Percentiles rank a stretch among this genome's conserved stretches.
These are phyloP conservation scores for Tirmania nivea DNA, from an alignment of 495 filamentous ascomycete genomes.

Conservation along the genomic window DNA sequence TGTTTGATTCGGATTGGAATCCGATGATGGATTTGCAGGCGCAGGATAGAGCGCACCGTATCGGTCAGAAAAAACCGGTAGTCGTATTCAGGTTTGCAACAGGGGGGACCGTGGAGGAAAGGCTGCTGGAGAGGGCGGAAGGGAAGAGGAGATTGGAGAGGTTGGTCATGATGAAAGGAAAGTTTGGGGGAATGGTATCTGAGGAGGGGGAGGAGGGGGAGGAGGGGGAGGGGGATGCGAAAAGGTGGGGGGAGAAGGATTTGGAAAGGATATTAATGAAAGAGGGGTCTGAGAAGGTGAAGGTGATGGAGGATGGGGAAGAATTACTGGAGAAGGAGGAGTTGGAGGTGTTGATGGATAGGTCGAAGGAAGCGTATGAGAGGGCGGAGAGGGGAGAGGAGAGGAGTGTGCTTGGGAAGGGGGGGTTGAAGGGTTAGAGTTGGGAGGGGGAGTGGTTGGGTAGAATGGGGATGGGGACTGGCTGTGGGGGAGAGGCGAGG, in stretches of 20 bases:
- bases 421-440: conserved; percentile 35
- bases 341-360: conserved; percentile 56
- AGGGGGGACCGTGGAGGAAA: conserved; percentile 78
- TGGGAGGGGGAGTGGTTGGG: not conserved
- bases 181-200: conserved; percentile 41
- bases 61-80: conserved; percentile 78
- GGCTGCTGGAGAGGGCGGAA: conserved; percentile 68
- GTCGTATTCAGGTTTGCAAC: conserved; percentile 92
- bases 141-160: conserved; percentile 87
- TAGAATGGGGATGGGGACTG: not conserved
- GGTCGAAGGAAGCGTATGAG: conserved; percentile 66
- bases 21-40: conserved; percentile 94
- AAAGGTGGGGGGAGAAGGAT: conserved; percentile 34
- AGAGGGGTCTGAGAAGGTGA: conserved; percentile 37
- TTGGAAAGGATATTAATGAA: conserved; percentile 33
- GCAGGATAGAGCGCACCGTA: conserved; percentile 82
- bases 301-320: conserved; percentile 31
- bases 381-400: conserved; percentile 53
- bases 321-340: conserved; percentile 56
- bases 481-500: not conserved
- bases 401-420: conserved; percentile 44
- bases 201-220: conserved; percentile 14
- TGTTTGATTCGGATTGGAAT: conserved; percentile 83
- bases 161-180: conserved; percentile 83
- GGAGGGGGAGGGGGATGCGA: conserved; percentile 25